A percentile compares a stretch with the other conserved stretches of the same genome.
phyloP scores from a whole-genome alignment of 2,329 filamentous ascomycete species.

The Magnaporthales sp. region DNA sequence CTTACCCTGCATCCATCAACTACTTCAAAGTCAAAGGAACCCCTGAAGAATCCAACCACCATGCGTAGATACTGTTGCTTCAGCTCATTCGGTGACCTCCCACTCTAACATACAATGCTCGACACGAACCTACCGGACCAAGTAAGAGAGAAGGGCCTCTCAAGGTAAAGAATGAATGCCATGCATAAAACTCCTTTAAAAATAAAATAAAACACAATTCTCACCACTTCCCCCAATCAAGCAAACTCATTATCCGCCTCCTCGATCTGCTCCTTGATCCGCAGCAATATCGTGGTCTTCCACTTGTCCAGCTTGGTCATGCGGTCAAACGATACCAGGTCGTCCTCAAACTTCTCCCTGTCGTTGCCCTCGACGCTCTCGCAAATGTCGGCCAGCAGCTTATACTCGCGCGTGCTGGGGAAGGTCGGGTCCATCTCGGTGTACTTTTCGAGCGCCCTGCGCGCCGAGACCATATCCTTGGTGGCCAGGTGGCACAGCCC shows the following conservation, averaged over 20 bases:
- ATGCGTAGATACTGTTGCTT: no score
- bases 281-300: conserved; percentile 82
- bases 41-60: no score
- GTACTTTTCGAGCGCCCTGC: conserved; percentile 76
- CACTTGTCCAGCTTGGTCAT: conserved; percentile 92
- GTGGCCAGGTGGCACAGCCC: conserved; percentile 78
- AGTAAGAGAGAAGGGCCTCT: not conserved
- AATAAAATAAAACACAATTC: not conserved
- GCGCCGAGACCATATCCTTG: conserved; percentile 67
- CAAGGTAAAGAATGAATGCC: not conserved
- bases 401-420: conserved; percentile 66
- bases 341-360: conserved; percentile 76
- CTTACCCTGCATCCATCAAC: not conserved
- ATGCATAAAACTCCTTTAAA: conserved; percentile 2
- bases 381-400: conserved; percentile 69
- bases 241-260: conserved; percentile 30
- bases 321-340: conserved; percentile 83
- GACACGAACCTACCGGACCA: not conserved
- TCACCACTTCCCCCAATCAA: conserved; percentile 9
- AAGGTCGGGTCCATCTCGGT: conserved; percentile 73
- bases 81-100: not conserved
- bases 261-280: conserved; percentile 78
- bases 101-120: not conserved
- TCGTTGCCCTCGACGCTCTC: conserved; percentile 70
- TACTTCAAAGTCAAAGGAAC: not conserved